Percentiles rank a stretch among this genome's conserved stretches.
Conservation (phyloP, 148 eudicot species). For the Heliosperma pusillum region DNA sequence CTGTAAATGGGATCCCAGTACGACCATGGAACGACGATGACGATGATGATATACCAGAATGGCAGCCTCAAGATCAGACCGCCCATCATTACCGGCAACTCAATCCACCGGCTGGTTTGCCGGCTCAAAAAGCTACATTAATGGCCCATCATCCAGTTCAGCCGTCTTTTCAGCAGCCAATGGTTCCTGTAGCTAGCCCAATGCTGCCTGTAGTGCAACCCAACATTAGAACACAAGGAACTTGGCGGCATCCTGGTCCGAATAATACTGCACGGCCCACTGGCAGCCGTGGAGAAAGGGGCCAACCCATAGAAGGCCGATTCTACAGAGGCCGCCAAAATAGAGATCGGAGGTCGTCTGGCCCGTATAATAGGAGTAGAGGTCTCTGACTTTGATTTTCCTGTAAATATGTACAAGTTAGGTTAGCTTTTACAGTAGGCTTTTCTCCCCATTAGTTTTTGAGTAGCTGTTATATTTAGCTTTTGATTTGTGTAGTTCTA, state of each 20-base stretch:
- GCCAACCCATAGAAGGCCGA: slow-evolving; percentile 25
- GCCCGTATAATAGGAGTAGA: slow-evolving; percentile 29
- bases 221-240: slow-evolving; percentile 22
- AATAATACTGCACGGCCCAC: slow-evolving; percentile 8
- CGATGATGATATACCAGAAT: slow-evolving; percentile 73
- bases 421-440: background rate
- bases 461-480: background rate
- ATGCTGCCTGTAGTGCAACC: slow-evolving; percentile 30
- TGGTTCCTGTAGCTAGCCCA: slow-evolving; percentile 7
- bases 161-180: slow-evolving; percentile 16
- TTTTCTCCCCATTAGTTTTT: background rate
- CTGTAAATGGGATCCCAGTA: slow-evolving; percentile 14
- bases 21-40: slow-evolving; percentile 78
- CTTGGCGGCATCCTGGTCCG: slow-evolving; percentile 35
- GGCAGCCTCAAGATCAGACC: slow-evolving; percentile 54
- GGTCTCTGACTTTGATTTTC: slow-evolving; percentile 28
- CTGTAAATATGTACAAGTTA: slow-evolving; percentile 16
- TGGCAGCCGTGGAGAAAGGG: slow-evolving; percentile 6
- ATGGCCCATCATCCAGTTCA: slow-evolving; percentile 13
- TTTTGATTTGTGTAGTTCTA: slow-evolving; percentile 5
- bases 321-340: slow-evolving; percentile 24
- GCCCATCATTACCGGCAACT: background rate
- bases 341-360: slow-evolving; percentile 31
- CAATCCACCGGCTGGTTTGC: slow-evolving; percentile 7
- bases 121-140: background rate